Evolutionary conservation across 371 early-diverging fungal species (phyloP), one percentile per base, ranked within the genome.

Genomic region (Lichtheimia ornata): DNA sequence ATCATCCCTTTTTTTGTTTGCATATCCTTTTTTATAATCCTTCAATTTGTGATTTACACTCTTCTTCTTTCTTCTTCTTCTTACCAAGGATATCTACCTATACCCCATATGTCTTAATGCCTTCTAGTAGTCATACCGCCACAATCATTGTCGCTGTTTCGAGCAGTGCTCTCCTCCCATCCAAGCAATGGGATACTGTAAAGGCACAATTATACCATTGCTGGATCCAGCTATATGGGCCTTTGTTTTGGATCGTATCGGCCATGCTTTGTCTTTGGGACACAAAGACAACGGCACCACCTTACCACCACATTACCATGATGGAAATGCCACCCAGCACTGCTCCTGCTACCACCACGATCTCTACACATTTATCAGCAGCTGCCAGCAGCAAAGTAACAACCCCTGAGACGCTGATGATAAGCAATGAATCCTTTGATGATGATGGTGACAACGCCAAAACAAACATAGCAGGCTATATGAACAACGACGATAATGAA

Each of bases 181-280:
- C 50, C 17, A 50, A 28, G 30, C 51, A 27, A 17, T 47, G 49
- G 49, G 24, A 17, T 49, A 22, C 28, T 15, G 30, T 60, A 24
- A 59, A 65, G 27, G 28, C 51, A 12, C 60, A 59, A 15, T 42
- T 63, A 13, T 66, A 67, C 47, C 66, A 71, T 40, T 69, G 64
- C 27, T 75, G 76, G 72, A 40, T 67, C 40, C 56, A 65, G 5
- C 50, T 72, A 11, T 70, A 75, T 24, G 56, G 63, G n/a, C 62
- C 68, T 6, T 41, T 75, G 1, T 75, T 71, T 52, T 75, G 76
- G 76, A 58, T 68, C 14, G 41, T 58, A 14, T 49, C 62, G n/a
- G 67, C 61, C 7, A 27, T 57, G 18, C 18, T 58, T 22, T 56
- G 25, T 15, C 17, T 61, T 42, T 58, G 50, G 25, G 27, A 43